Evolutionary conservation across 164 flowering plant species (phyloP), one percentile per base, ranked within the genome.

Genomic region (Aristolochia fimbriata): DNA sequence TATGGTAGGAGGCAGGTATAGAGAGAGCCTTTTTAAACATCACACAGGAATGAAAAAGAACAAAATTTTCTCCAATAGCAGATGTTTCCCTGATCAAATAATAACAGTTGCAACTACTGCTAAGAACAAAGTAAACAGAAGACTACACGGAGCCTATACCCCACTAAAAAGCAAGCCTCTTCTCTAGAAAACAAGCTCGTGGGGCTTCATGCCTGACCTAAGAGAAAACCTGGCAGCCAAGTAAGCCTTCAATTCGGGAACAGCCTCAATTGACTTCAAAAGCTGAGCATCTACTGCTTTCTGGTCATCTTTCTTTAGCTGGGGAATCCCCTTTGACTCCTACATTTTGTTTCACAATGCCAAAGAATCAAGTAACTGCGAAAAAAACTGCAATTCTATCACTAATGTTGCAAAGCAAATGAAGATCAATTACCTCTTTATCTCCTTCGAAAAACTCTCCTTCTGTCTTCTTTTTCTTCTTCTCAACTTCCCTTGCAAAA

Each of bases 381-480:
- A 41, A 12, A 27, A 47, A 15, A 0, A 56, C 6, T 37, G 7
- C n/a, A 50, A n/a, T 47, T 16, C 37, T 16, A 19, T 23, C 31
- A n/a, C 46, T 15, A 15, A 3, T 51, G 19, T 17, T 45, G 22
- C 33, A 33, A n/a, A 15, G 58, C 16, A 24, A 14, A 12, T 9
- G 20, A 15, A 60, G 49, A 10, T 8, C 9, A 51, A 80, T 4
- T n/a, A 88, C 97, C 85, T 84, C 85, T 59, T 88, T 86, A 43
- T 86, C 88, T 3, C 79, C 86, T 65, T 91, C 94, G 68, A 91
- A 88, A 60, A 91, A 91, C 69, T 91, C 90, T 14, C 83, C 88
- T 52, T 91, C 97, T 0, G 74, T 71, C 62, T 86, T 88, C 78
- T 78, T 86, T 50, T 78, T 83, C 80, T 86, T 91, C 77, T 83